phyloP scores from a whole-genome alignment of 75 land plant species.

The Gnetum montanum region DNA sequence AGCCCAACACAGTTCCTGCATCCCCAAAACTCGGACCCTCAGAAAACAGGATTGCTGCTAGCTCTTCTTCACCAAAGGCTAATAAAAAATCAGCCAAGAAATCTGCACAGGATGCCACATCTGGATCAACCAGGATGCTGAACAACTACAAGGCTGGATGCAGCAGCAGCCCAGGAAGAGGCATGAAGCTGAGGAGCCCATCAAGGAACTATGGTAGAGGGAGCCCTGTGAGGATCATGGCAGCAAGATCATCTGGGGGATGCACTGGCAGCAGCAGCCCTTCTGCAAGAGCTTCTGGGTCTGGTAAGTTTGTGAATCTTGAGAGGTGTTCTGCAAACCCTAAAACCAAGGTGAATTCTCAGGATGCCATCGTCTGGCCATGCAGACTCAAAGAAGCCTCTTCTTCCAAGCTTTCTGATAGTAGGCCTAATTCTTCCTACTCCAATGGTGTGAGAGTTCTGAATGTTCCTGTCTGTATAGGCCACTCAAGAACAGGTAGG shows the following conservation, averaged over 20 bases:
- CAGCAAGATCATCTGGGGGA: slow-evolving; percentile 2
- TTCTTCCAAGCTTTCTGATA: neutral
- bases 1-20: neutral
- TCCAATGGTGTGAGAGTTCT: slow-evolving; percentile 7
- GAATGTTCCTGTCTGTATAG: slow-evolving; percentile 9
- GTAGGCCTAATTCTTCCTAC: neutral
- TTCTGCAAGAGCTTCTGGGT: slow-evolving; percentile 4
- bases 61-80: neutral
- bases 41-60: neutral
- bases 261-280: neutral
- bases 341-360: slow-evolving; percentile 1
- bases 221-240: slow-evolving; percentile 3
- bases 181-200: neutral
- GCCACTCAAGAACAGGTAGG: slow-evolving; percentile 1
- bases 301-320: slow-evolving; percentile 9
- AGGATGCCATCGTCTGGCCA: slow-evolving; percentile 8
- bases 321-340: slow-evolving; percentile 6
- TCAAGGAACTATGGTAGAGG: slow-evolving; percentile 8
- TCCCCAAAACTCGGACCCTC: neutral
- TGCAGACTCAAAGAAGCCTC: slow-evolving; percentile 6
- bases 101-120: slow-evolving; percentile 1
- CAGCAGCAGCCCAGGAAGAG: slow-evolving; percentile 7
- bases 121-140: neutral
- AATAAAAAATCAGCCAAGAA: slow-evolving; percentile 4
- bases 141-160: slow-evolving; percentile 2